phyloP scores from a whole-genome alignment of 192 early-diverging fungal genomes.

The Backusella australiensis region DNA sequence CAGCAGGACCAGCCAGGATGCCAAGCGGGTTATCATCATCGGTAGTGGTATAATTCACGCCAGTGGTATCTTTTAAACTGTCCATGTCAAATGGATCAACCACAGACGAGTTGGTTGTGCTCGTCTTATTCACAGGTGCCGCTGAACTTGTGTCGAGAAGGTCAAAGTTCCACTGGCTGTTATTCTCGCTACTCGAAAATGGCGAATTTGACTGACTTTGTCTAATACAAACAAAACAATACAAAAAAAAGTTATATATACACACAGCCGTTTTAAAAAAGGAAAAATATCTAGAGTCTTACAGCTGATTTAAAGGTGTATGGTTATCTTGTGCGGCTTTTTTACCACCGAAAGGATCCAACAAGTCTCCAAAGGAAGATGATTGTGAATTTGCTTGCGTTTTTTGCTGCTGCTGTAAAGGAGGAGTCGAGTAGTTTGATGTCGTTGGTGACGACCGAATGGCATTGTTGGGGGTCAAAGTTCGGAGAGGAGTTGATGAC shows the following conservation, averaged over 20 bases:
- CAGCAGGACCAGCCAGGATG: conserved; percentile 26
- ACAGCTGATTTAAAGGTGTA: conserved; percentile 30
- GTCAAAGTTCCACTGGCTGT: conserved; percentile 31
- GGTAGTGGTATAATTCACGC: background rate
- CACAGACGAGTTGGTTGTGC: background rate
- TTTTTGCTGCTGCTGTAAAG: background rate
- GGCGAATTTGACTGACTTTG: background rate
- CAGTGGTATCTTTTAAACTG: background rate
- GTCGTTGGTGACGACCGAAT: background rate
- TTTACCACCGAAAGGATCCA: conserved; percentile 24
- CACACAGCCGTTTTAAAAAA: background rate
- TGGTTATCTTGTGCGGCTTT: background rate
- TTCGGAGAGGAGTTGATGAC: background rate
- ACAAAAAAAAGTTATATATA: background rate
- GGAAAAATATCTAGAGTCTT: background rate
- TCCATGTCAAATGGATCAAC: conserved; percentile 33
- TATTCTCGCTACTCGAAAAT: background rate
- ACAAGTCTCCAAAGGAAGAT: conserved; percentile 21
- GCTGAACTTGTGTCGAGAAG: conserved; percentile 11
- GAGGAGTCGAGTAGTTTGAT: conserved; percentile 5
- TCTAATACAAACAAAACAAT: background rate
- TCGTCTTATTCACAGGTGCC: background rate
- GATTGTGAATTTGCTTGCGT: background rate
- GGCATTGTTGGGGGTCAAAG: background rate
- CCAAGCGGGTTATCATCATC: conserved; percentile 34